Base-by-base conservation (phyloP, 1,139 yeast genomes). In the Tardiomyces digboiensis region DNA sequence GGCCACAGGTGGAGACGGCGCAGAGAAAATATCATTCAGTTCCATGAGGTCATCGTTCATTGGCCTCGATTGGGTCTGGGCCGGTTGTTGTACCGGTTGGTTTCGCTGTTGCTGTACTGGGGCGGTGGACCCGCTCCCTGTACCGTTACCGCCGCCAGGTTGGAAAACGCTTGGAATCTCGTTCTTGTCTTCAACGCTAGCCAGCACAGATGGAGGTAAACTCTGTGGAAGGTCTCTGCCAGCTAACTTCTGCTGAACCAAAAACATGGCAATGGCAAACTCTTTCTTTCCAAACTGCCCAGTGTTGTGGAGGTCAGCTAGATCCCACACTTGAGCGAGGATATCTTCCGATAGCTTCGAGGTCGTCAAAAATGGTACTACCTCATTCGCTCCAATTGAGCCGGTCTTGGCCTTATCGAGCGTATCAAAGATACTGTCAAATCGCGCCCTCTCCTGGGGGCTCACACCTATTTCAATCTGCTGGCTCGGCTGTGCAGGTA, bases 321-420 rank as follows among this genome's bases (percentile, higher is more conserved):
- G 72, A 62, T 91, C 97, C 99, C 99, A 93, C 39, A 93, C 80
- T 23, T 78, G 70, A 1, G 98, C 98, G 53, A 93, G 72, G 36
- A 78, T 81, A 46, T 86, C 93, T 58, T 89, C 96, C 40, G 80
- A 74, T 48, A 93, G 74, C 51, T 86, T 85, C 2, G 97, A 89
- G 10, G 94, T 83, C 72, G 87, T 79, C 57, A 93, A 76, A 60
- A 89, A 88, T 7, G 84, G 81, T 2, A 95, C 98, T 39, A 93
- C 91, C 52, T 87, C 89, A 14, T 52, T 59, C 7, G 68, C 84
- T 29, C 81, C 78, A 55, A 91, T 74, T 1, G 71, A 61, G 2
- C 95, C 96, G 1, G 68, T 51, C 38, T 74, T 72, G 8, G 70
- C 52, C 52, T 80, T 81, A 59, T 91, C 97, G 50, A 91, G 70